Evolutionary conservation across 768 basidiomycete genomes (phyloP).

Genomic region (Chalciporus pseudorubinellus): DNA sequence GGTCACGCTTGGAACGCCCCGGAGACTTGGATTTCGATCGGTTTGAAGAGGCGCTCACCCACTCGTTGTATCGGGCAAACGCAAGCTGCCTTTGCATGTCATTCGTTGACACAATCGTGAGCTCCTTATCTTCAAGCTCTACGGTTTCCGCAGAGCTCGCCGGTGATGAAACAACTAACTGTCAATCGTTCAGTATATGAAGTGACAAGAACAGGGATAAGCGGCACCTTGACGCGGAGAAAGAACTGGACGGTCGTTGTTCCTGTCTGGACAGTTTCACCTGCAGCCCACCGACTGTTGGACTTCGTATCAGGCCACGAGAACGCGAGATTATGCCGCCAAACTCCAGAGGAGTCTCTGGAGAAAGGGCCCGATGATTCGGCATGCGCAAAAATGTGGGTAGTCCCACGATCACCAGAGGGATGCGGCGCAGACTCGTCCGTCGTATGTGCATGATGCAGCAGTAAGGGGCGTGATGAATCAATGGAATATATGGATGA

Average conservation of each 20-base stretch:
- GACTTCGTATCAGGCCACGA: slow-evolving; percentile 73
- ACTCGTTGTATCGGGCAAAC: slow-evolving; percentile 55
- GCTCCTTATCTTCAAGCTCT: slow-evolving; percentile 67
- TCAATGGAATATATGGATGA: slow-evolving; percentile 24
- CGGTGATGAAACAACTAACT: slow-evolving; percentile 46
- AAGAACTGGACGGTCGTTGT: slow-evolving; percentile 68
- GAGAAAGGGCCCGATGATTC: slow-evolving; percentile 61
- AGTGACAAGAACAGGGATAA: slow-evolving; percentile 11
- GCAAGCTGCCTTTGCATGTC: slow-evolving; percentile 67
- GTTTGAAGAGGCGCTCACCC: slow-evolving; percentile 23
- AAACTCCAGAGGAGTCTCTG: slow-evolving; percentile 54
- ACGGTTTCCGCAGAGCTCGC: slow-evolving; percentile 57
- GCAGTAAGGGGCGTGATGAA: slow-evolving; percentile 27
- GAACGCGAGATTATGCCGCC: slow-evolving; percentile 62
- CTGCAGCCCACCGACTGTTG: slow-evolving; percentile 72
- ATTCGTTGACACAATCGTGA: slow-evolving; percentile 67
- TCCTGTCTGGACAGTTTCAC: slow-evolving; percentile 70
- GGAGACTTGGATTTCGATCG: slow-evolving; percentile 61
- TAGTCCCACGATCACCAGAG: slow-evolving; percentile 33
- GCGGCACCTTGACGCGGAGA: slow-evolving; percentile 62
- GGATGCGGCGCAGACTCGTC: slow-evolving; percentile 13
- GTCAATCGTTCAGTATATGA: slow-evolving; percentile 19
- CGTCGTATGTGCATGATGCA: slow-evolving; percentile 11
- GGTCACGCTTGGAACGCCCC: slow-evolving; percentile 40
- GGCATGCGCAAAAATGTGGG: slow-evolving; percentile 52